Conservation (phyloP, 305 asterid genomes). For the Rubia tinctorum region DNA sequence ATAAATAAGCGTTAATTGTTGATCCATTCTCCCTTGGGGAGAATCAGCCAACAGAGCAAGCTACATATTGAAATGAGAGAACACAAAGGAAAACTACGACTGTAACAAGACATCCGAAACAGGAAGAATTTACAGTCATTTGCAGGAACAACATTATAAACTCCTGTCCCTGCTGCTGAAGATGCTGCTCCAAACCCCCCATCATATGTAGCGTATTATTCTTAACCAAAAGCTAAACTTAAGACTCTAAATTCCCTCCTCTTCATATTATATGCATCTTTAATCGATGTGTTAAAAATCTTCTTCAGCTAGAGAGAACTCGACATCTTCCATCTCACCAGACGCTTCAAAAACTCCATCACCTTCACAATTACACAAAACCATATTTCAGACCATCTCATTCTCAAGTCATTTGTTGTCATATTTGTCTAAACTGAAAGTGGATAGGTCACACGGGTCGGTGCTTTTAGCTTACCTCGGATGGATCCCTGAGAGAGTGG, state of each 20-base stretch:
- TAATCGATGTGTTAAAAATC: neutral
- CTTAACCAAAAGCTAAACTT: neutral
- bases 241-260: neutral
- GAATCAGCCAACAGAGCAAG: slow-evolving; percentile 14
- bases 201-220: neutral
- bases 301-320: slow-evolving; percentile 18
- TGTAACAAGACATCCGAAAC: neutral
- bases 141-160: too few relatives aligned
- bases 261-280: slow-evolving; percentile 12
- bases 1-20: slow-evolving; percentile 11
- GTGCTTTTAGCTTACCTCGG: slow-evolving; percentile 50
- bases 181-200: too few relatives aligned
- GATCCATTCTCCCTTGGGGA: slow-evolving; percentile 42
- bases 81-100: too few relatives aligned
- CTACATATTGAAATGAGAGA: neutral
- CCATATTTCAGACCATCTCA: neutral
- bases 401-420: neutral
- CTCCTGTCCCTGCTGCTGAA: too few relatives aligned
- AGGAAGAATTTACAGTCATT: neutral
- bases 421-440: too few relatives aligned
- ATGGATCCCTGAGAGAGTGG: slow-evolving; percentile 85
- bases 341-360: slow-evolving; percentile 73
- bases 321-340: slow-evolving; percentile 70
- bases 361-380: slow-evolving; percentile 44
- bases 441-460: too few relatives aligned